A percentile compares a stretch with the other conserved stretches of the same genome.
These are phyloP conservation scores for Breynia disticha DNA, from an alignment of 441 rosid species.

Conservation along the genomic window DNA sequence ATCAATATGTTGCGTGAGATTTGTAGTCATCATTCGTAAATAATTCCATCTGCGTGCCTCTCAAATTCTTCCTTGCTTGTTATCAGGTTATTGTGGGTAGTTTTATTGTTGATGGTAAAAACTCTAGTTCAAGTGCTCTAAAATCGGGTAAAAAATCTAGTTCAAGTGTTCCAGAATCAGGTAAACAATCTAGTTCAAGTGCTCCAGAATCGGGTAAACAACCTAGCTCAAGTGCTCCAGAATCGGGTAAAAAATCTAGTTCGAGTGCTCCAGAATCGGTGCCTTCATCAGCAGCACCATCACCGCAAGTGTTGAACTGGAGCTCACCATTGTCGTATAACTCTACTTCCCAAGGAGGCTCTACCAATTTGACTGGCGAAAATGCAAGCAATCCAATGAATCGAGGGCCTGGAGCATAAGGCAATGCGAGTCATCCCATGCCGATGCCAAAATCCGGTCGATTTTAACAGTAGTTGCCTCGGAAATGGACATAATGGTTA, in stretches of 20 bases:
- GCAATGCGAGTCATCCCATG: slow-evolving; percentile 40
- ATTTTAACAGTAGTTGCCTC: slow-evolving; percentile 11
- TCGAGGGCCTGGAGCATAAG: slow-evolving; percentile 36
- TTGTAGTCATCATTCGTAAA: neutral
- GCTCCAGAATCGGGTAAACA: too few species aligned
- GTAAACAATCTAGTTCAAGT: slow-evolving; percentile 39
- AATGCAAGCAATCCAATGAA: slow-evolving; percentile 51
- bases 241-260: neutral
- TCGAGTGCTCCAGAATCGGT: neutral
- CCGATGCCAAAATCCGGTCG: slow-evolving; percentile 43
- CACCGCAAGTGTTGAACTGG: slow-evolving; percentile 37
- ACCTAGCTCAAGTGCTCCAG: neutral
- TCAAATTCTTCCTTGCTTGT: neutral
- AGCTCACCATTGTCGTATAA: slow-evolving; percentile 40
- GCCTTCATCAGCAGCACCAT: neutral
- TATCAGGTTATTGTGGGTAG: slow-evolving; percentile 81
- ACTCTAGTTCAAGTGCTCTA: slow-evolving; percentile 29
- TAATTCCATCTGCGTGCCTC: neutral
- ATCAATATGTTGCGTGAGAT: neutral
- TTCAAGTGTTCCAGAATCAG: too few species aligned
- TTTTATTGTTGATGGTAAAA: slow-evolving; percentile 61
- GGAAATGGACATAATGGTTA: neutral
- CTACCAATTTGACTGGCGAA: slow-evolving; percentile 76
- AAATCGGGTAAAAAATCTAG: too few species aligned
- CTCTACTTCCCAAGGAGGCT: slow-evolving; percentile 61